Conservation (phyloP, 768 basidiomycete species). For the Pleurotus salmoneostramineus region DNA sequence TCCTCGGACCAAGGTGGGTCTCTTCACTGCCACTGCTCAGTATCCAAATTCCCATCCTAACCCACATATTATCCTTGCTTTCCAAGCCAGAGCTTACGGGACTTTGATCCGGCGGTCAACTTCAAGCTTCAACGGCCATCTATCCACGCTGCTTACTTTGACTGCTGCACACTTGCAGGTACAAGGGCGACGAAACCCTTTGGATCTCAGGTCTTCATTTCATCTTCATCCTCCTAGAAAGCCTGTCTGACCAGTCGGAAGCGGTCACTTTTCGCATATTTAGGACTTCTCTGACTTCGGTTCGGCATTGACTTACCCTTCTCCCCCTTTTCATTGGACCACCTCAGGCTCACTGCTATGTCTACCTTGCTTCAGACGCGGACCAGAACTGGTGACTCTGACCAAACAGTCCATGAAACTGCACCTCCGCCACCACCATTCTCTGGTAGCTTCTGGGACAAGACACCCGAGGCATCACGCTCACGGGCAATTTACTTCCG, state of each 20-base stretch:
- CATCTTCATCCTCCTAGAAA: background rate
- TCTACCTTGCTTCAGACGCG: background rate
- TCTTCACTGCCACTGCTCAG: background rate
- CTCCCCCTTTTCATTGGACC: background rate
- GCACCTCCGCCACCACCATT: constrained; percentile 10
- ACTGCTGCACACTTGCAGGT: background rate
- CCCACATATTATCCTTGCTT: background rate
- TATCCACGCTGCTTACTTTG: background rate
- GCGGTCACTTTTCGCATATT: background rate
- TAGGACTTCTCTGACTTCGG: background rate
- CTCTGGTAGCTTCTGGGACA: constrained; percentile 24
- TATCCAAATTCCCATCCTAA: background rate
- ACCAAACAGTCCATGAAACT: background rate
- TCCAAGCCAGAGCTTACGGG: background rate
- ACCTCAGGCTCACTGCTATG: background rate
- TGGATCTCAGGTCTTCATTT: background rate
- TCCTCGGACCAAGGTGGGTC: background rate
- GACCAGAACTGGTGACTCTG: background rate
- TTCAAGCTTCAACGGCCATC: too few species aligned
- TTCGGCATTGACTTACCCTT: background rate
- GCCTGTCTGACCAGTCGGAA: background rate
- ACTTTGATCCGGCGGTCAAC: too few species aligned
- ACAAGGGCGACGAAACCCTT: background rate
- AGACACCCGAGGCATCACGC: constrained; percentile 12
- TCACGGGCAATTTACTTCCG: constrained; percentile 42